Percentiles rank a stretch among this genome's conserved stretches.
phyloP scores from a whole-genome alignment of 225 moss, liverwort and hornwort species.

The Pseudisothecium myosuroides region DNA sequence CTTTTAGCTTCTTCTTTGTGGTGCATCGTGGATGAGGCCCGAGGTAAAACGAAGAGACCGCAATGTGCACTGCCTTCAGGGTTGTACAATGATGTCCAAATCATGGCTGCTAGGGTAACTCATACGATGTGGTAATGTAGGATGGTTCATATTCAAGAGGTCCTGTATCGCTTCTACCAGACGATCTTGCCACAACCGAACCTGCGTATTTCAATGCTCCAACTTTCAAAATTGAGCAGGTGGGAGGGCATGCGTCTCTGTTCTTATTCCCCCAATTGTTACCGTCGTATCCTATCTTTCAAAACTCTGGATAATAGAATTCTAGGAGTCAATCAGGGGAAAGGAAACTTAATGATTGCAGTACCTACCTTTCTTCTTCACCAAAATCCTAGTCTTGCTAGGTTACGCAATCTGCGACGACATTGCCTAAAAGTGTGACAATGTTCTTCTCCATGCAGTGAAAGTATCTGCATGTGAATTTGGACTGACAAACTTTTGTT shows the following conservation, averaged over 20 bases:
- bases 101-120: neutral
- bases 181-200: slow-evolving; percentile 35
- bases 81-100: neutral
- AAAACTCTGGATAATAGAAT: neutral
- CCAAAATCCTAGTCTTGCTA: neutral
- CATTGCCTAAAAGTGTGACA: neutral
- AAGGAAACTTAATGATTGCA: neutral
- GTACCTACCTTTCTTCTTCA: neutral
- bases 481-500: neutral
- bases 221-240: slow-evolving; percentile 88
- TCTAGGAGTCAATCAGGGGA: neutral
- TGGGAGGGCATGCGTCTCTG: slow-evolving; percentile 1
- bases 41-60: neutral
- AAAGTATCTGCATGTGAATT: neutral
- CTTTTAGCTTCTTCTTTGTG: neutral
- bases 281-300: neutral
- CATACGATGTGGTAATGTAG: slow-evolving; percentile 21
- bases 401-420: neutral
- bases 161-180: slow-evolving; percentile 50
- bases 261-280: neutral
- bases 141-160: slow-evolving; percentile 96
- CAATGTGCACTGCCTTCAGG: neutral
- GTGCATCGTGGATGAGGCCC: neutral
- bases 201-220: slow-evolving; percentile 41
- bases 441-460: neutral